Conservation (phyloP, 140 eudicot genomes). For the Anethum foeniculum region DNA sequence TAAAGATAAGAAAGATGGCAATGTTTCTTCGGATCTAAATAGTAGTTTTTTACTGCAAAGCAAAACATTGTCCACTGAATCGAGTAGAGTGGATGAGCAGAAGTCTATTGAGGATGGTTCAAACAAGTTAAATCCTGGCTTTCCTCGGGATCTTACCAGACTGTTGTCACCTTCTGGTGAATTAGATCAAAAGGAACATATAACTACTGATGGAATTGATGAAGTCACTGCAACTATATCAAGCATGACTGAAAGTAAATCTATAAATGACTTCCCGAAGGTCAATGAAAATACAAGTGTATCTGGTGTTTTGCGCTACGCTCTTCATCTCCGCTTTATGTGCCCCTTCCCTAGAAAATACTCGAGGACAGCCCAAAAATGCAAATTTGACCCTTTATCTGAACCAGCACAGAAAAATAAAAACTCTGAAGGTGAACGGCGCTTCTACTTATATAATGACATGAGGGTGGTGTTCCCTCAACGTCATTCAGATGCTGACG, state of each 20-base stretch:
- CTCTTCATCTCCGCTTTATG: slow-evolving; percentile 74
- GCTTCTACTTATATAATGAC: slow-evolving; percentile 83
- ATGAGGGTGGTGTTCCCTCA: slow-evolving; percentile 98
- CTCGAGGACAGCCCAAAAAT: slow-evolving; percentile 31
- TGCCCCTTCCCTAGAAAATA: slow-evolving; percentile 57
- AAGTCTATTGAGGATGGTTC: not conserved
- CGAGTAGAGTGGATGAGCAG: not conserved
- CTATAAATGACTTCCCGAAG: slow-evolving; percentile 40
- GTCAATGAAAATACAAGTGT: slow-evolving; percentile 37
- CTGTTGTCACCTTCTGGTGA: slow-evolving; percentile 8
- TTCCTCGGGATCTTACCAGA: not conserved
- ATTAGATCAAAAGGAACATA: not conserved
- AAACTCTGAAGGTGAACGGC: slow-evolving; percentile 43
- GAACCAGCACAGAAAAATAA: slow-evolving; percentile 31
- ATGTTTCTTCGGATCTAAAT: slow-evolving; percentile 4
- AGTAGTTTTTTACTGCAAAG: slow-evolving; percentile 13
- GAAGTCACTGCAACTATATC: not conserved
- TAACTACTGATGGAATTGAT: not conserved
- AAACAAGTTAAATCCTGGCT: slow-evolving; percentile 1
- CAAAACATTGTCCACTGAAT: not conserved
- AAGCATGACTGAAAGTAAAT: slow-evolving; percentile 14
- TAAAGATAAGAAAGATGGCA: slow-evolving; percentile 23
- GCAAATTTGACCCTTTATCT: slow-evolving; percentile 57
- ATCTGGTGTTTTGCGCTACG: slow-evolving; percentile 83
- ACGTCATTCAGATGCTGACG: slow-evolving; percentile 97